phyloP scores from a whole-genome alignment of 352 stramenopile species.

The Pelagophyceae sp. region DNA sequence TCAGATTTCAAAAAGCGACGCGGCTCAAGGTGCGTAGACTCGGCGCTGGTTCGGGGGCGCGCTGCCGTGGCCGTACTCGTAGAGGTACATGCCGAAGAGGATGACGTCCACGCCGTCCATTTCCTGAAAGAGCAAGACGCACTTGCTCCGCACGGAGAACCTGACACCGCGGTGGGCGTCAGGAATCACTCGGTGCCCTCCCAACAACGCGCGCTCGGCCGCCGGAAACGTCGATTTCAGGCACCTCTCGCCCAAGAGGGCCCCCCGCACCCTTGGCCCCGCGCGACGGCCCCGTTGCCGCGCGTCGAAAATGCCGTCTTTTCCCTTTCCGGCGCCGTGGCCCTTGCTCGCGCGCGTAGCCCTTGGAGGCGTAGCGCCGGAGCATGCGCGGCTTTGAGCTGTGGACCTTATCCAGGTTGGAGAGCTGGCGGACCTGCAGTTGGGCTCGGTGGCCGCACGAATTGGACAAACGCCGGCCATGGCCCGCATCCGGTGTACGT shows the following conservation, averaged over 20 bases:
- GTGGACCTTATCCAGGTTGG: conserved; percentile 20
- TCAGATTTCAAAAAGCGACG: too few species aligned
- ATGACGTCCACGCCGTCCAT: conserved; percentile 97
- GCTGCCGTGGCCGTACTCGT: conserved; percentile 97
- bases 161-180: too few species aligned
- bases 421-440: conserved; percentile 26
- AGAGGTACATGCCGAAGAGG: conserved; percentile 99
- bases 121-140: conserved; percentile 98
- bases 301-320: too few species aligned
- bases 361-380: conserved; percentile 43
- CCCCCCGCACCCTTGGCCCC: too few species aligned
- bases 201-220: too few species aligned
- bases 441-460: not conserved
- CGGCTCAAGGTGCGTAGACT: too few species aligned
- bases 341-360: conserved; percentile 74
- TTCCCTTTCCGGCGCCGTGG: too few species aligned
- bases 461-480: too few species aligned
- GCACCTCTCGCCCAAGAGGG: too few species aligned
- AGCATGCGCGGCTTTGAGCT: conserved; percentile 9
- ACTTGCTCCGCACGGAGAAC: conserved; percentile 89
- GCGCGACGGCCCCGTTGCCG: too few species aligned
- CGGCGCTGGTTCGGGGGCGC: conserved; percentile 81
- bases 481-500: too few species aligned
- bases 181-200: conserved; percentile 28
- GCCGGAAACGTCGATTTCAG: too few species aligned